phyloP scores from a whole-genome alignment of 2,329 filamentous ascomycete species.

The Trichoderma sp. region DNA sequence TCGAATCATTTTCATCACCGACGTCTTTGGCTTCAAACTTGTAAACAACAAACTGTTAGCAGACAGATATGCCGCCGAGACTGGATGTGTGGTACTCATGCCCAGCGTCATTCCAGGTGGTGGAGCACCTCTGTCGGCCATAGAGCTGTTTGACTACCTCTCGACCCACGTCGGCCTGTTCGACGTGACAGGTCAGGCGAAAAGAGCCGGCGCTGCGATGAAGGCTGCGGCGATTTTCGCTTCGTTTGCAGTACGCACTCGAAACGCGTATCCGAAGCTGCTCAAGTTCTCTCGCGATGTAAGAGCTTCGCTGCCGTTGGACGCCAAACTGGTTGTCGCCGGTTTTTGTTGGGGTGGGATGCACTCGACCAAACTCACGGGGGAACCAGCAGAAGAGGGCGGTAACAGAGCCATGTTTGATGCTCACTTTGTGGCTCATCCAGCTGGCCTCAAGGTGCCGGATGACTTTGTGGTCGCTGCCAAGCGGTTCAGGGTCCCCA shows the following conservation, averaged over 20 bases:
- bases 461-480: constrained; percentile 5
- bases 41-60: constrained; percentile 14
- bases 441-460: constrained; percentile 1
- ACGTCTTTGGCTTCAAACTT: constrained; percentile 12
- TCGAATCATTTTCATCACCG: constrained; percentile 6
- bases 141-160: constrained; percentile 6
- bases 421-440: constrained; percentile 12
- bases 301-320: background rate
- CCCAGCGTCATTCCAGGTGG: constrained; percentile 11
- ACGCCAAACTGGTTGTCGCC: background rate
- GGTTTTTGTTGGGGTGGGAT: constrained; percentile 17
- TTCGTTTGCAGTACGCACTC: constrained; percentile 4
- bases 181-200: constrained; percentile 1
- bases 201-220: constrained; percentile 8
- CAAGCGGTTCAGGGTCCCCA: background rate
- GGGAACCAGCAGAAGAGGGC: background rate
- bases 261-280: background rate
- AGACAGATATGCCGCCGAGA: constrained; percentile 7
- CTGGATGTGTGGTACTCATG: constrained; percentile 1
- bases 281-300: constrained; percentile 8
- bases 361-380: constrained; percentile 9
- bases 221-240: background rate
- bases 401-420: background rate
- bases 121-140: constrained; percentile 8
- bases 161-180: constrained; percentile 9